These are phyloP conservation scores for Kwoniella shivajii DNA, from an alignment of 1,284 basidiomycete genomes.

Conservation along the genomic window DNA sequence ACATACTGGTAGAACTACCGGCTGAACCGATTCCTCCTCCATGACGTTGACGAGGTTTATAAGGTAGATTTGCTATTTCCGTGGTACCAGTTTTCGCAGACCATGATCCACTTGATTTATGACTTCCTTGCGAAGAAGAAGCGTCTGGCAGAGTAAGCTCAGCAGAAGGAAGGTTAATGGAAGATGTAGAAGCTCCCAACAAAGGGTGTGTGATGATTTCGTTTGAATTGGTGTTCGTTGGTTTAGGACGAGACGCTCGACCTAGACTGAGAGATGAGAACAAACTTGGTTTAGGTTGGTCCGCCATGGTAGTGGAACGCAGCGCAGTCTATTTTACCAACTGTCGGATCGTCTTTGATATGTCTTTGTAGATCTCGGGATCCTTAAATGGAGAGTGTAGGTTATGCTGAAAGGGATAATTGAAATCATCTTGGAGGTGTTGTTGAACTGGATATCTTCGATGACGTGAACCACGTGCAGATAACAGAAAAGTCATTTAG, in stretches of 20 bases:
- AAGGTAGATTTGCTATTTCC: conserved; percentile 29
- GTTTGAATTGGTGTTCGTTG: conserved; percentile 5
- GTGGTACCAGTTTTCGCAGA: conserved; percentile 3
- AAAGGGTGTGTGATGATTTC: conserved; percentile 47
- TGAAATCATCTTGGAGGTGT: no score
- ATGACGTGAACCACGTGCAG: conserved; percentile 4
- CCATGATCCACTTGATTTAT: conserved; percentile 16
- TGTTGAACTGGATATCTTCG: not conserved
- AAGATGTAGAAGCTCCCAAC: conserved; percentile 43
- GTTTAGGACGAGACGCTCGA: conserved; percentile 23
- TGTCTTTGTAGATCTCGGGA: no score
- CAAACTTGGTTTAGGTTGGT: conserved; percentile 27
- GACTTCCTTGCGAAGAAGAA: conserved; percentile 8
- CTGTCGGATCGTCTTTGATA: no score
- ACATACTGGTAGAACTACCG: conserved; percentile 23
- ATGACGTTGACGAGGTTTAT: conserved; percentile 48
- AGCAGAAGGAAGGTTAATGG: conserved; percentile 23
- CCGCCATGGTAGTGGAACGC: not conserved
- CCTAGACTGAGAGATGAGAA: conserved; percentile 45
- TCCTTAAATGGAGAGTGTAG: no score
- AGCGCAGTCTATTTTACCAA: no score
- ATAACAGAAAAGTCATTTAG: not conserved
- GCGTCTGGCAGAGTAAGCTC: not conserved
- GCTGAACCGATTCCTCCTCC: conserved; percentile 31
- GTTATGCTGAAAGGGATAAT: no score